Evolutionary conservation across 768 basidiomycete species (phyloP), one percentile per base, ranked within the genome.

Genomic region (Tubosaeta sp.): DNA sequence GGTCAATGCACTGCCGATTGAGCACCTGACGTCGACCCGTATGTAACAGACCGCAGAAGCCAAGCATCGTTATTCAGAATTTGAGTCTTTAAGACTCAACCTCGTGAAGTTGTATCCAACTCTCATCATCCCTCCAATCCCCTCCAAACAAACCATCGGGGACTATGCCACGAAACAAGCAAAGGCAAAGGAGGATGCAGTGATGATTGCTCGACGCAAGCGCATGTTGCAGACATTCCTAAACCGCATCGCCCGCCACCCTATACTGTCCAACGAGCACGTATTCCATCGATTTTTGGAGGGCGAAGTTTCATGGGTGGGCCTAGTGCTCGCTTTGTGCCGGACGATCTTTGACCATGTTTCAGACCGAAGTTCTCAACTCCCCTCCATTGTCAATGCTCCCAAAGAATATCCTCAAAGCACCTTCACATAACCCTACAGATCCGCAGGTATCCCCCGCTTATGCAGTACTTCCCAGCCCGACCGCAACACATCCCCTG

Each of bases 131-230:
- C 95, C 97, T 3, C 97, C 97, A 39, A 97, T 99, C 48, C 97
- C 97, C 3, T 94, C 91, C 1, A 98, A 99, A 72, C 93, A 98
- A 72, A 88, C 88, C 1, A 77, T 99, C 35, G 84, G 91, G 8
- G 97, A 98, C 62, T 99, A 99, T 75, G 97, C 97, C 2, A 87
- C 94, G 55, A 98, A 97, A 71, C 94, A 94, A 64, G 86, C 81
- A 13, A 97, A 95, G 70, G 97, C 95, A 22, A 97, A 95, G 65
- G 97, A 99, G 65, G 97, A 99, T 67, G 84, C 85, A 3, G 80
- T 87, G 1, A 82, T 98, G 75, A 97, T 99, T 66, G 83, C 91
- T 2, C 78, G 91, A 57, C 79, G 97, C 55, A 95, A 93, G 69
- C 85, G 97, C 44, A 91, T 97, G 85, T 76, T 99, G 29, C 90